Percentiles rank a stretch among this genome's conserved stretches.
Conservation (phyloP, 2,329 filamentous ascomycete species). For the Trichoderma brevicompactum region DNA sequence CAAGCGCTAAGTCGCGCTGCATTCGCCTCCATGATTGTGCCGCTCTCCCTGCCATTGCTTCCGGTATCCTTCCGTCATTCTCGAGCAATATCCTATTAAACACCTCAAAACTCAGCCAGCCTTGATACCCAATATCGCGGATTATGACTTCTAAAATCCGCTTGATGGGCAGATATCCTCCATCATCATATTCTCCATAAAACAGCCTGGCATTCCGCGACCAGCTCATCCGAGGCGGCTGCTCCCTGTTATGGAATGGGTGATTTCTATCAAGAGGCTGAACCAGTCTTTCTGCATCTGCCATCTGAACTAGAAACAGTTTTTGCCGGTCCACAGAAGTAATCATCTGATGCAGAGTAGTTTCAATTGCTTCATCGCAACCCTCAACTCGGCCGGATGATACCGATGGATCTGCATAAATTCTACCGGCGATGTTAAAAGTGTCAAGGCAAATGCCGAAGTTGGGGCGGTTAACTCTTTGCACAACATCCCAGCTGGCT, state of each 20-base stretch:
- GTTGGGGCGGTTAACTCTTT: slow-evolving; percentile 67
- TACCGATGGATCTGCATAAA: slow-evolving; percentile 70
- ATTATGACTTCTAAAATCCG: slow-evolving; percentile 66
- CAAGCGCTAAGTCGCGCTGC: slow-evolving; percentile 15
- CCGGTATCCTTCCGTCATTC: slow-evolving; percentile 65
- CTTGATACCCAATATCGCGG: slow-evolving; percentile 65
- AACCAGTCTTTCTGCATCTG: slow-evolving; percentile 69
- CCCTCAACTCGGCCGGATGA: slow-evolving; percentile 55
- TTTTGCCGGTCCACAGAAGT: slow-evolving; percentile 62
- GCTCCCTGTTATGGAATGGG: slow-evolving; percentile 41
- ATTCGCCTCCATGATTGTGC: slow-evolving; percentile 51
- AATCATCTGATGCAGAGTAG: slow-evolving; percentile 60
- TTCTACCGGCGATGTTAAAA: slow-evolving; percentile 74
- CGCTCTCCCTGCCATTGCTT: slow-evolving; percentile 60
- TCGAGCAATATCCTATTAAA: slow-evolving; percentile 53
- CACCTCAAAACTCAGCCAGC: slow-evolving; percentile 73
- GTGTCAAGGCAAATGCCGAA: slow-evolving; percentile 79
- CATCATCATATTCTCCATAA: slow-evolving; percentile 59
- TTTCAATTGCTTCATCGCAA: slow-evolving; percentile 59
- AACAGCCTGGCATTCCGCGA: slow-evolving; percentile 70
- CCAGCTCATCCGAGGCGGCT: slow-evolving; percentile 71
- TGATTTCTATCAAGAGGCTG: slow-evolving; percentile 60
- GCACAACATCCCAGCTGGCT: slow-evolving; percentile 68
- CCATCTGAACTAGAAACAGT: slow-evolving; percentile 77
- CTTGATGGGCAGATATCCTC: slow-evolving; percentile 69